These are phyloP conservation scores for Coniophora puteana DNA, from an alignment of 1,284 basidiomycete genomes.

Conservation along the genomic window DNA sequence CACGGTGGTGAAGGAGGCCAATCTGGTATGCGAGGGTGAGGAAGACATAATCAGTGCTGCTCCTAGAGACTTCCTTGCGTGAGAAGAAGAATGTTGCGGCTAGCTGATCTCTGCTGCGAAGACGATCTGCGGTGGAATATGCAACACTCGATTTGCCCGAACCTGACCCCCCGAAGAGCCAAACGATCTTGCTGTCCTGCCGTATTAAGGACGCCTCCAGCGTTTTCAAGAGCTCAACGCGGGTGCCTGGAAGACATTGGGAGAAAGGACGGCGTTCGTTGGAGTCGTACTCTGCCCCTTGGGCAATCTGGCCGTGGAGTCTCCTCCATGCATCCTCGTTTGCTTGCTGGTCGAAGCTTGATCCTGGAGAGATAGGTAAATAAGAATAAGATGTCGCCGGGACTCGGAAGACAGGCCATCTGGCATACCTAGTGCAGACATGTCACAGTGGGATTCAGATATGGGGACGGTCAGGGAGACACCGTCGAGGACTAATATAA, in stretches of 20 bases:
- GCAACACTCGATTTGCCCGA: conserved; percentile 21
- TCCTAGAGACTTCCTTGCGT: conserved; percentile 13
- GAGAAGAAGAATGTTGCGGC: conserved; percentile 20
- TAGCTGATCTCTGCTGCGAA: conserved; percentile 10
- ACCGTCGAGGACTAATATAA: no score
- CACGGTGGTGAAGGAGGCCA: conserved; percentile 5
- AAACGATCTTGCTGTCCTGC: conserved; percentile 12
- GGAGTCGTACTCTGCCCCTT: conserved; percentile 16
- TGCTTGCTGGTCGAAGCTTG: no score
- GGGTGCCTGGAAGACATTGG: conserved; percentile 20
- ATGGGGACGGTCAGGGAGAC: no score
- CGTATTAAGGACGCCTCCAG: conserved; percentile 14
- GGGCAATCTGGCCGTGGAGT: no score
- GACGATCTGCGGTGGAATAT: conserved; percentile 17
- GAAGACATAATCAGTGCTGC: conserved; percentile 10
- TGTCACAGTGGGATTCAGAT: no score
- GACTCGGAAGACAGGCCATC: no score
- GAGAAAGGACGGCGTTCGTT: conserved; percentile 18
- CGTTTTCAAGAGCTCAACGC: conserved; percentile 15
- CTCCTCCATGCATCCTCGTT: no score
- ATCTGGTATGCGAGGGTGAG: conserved; percentile 14
- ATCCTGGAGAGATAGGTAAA: no score
- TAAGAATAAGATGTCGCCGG: no score
- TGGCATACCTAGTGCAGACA: no score
- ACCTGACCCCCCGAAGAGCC: conserved; percentile 16